Evolutionary conservation across 2,329 filamentous ascomycete genomes (phyloP).

Genomic region (Penicillium crustosum): DNA sequence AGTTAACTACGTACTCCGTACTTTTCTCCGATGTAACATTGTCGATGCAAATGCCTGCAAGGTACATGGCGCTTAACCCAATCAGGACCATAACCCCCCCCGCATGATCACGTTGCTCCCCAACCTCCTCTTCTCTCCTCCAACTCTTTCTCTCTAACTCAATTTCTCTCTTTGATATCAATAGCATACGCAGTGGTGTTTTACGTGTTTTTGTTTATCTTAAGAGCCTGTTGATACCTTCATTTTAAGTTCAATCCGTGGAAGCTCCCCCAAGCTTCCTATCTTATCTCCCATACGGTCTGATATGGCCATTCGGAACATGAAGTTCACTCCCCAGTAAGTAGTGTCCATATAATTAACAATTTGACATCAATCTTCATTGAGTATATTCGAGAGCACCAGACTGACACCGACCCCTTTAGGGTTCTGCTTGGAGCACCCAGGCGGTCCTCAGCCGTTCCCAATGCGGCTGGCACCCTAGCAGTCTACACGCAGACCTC

Average conservation of each 20-base stretch:
- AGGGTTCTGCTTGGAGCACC: slow-evolving; percentile 51
- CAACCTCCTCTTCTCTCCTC: neutral
- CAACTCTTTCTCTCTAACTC: neutral
- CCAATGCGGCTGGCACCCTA: slow-evolving; percentile 48
- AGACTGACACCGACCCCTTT: slow-evolving; percentile 4
- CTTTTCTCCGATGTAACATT: neutral
- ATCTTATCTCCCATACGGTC: slow-evolving; percentile 21
- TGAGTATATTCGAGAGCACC: neutral
- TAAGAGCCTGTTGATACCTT: neutral
- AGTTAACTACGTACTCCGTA: neutral
- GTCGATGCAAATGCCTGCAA: neutral
- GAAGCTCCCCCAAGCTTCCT: slow-evolving; percentile 17
- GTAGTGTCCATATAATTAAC: slow-evolving; percentile 1
- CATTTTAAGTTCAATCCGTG: slow-evolving; percentile 1
- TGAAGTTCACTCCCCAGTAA: slow-evolving; percentile 47
- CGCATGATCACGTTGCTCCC: slow-evolving; percentile 7
- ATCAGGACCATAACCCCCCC: slow-evolving; percentile 3
- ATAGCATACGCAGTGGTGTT: neutral
- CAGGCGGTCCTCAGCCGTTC: slow-evolving; percentile 46
- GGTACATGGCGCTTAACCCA: slow-evolving; percentile 2
- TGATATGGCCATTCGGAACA: slow-evolving; percentile 43
- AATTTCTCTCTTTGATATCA: neutral
- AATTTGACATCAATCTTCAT: neutral
- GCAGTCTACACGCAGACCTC: slow-evolving; percentile 50
- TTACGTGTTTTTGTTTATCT: neutral